Percentiles rank a stretch among this genome's conserved stretches.
Evolutionary conservation across 2,329 filamentous ascomycete genomes (phyloP).

Genomic region (Phoma herbarum): DNA sequence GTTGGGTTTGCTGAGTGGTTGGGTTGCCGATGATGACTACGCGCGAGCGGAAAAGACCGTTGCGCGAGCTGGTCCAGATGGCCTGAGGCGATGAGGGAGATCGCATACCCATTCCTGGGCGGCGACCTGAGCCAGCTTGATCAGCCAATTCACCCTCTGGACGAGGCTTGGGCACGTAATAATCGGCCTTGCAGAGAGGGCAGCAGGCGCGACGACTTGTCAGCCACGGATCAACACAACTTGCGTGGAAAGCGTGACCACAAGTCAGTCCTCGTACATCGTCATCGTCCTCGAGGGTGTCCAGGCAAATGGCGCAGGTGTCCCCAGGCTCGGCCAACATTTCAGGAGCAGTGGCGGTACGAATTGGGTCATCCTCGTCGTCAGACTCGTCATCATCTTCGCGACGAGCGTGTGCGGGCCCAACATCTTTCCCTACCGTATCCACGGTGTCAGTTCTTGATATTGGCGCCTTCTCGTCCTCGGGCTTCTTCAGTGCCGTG

Average conservation of each 20-base stretch:
- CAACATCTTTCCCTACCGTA: slow-evolving; percentile 30
- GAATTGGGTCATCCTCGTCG: slow-evolving; percentile 82
- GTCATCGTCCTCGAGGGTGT: slow-evolving; percentile 92
- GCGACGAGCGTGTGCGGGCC: slow-evolving; percentile 35
- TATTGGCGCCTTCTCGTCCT: slow-evolving; percentile 23
- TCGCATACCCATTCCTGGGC: slow-evolving; percentile 40
- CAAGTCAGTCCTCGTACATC: slow-evolving; percentile 93
- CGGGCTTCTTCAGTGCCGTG: slow-evolving; percentile 26
- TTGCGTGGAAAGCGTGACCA: slow-evolving; percentile 97
- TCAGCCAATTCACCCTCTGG: slow-evolving; percentile 61
- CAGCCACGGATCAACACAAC: slow-evolving; percentile 95
- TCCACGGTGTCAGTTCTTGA: slow-evolving; percentile 39
- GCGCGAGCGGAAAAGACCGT: slow-evolving; percentile 47
- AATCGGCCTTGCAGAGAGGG: slow-evolving; percentile 97
- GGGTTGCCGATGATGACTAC: slow-evolving; percentile 37
- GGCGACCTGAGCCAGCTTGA: slow-evolving; percentile 38
- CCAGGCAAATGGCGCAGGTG: slow-evolving; percentile 95
- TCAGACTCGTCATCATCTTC: slow-evolving; percentile 66
- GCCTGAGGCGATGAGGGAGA: slow-evolving; percentile 46
- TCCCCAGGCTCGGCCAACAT: slow-evolving; percentile 84
- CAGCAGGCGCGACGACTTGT: slow-evolving; percentile 94
- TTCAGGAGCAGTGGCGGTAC: slow-evolving; percentile 82
- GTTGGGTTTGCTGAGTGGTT: slow-evolving; percentile 21
- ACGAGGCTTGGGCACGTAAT: slow-evolving; percentile 92
- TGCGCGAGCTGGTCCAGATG: slow-evolving; percentile 43